Evolutionary conservation across 2,329 filamentous ascomycete species (phyloP).

Genomic region (Davidsoniella virescens): DNA sequence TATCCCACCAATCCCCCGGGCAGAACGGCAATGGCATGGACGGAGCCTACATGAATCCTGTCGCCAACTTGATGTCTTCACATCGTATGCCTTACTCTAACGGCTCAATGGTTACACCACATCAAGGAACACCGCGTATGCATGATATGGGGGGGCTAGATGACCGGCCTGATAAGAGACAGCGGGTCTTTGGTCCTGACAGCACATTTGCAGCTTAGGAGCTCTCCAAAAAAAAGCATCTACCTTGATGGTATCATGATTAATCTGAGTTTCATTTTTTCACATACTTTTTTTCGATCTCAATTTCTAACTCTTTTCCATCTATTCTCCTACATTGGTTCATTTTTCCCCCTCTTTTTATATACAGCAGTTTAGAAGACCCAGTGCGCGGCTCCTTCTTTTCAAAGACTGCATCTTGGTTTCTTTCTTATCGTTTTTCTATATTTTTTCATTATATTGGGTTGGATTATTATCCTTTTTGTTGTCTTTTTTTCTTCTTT

Average conservation of each 20-base stretch:
- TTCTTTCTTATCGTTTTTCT: neutral
- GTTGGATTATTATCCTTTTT: too few relatives aligned
- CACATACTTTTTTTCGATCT: neutral
- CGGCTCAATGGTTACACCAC: neutral
- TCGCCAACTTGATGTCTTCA: conserved; percentile 4
- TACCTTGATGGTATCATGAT: too few relatives aligned
- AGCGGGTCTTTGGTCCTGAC: conserved; percentile 10
- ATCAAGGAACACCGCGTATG: conserved; percentile 1
- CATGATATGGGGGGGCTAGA: neutral
- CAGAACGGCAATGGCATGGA: conserved; percentile 2
- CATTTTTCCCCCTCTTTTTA: neutral
- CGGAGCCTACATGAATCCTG: neutral
- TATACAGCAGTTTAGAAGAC: too few relatives aligned
- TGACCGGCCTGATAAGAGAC: conserved; percentile 11
- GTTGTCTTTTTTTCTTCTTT: neutral
- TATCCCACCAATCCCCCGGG: conserved; percentile 3
- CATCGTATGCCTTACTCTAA: conserved; percentile 7
- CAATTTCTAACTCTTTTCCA: neutral
- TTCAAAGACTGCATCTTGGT: neutral
- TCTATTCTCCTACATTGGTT: neutral
- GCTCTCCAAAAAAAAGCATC: too few relatives aligned
- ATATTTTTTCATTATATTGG: neutral
- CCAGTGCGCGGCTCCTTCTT: neutral
- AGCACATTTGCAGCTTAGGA: conserved; percentile 3
- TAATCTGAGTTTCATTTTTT: neutral